Percentiles rank a stretch among this genome's conserved stretches.
phyloP scores from a whole-genome alignment of 768 basidiomycete genomes.

The Cubamyces lactineus region DNA sequence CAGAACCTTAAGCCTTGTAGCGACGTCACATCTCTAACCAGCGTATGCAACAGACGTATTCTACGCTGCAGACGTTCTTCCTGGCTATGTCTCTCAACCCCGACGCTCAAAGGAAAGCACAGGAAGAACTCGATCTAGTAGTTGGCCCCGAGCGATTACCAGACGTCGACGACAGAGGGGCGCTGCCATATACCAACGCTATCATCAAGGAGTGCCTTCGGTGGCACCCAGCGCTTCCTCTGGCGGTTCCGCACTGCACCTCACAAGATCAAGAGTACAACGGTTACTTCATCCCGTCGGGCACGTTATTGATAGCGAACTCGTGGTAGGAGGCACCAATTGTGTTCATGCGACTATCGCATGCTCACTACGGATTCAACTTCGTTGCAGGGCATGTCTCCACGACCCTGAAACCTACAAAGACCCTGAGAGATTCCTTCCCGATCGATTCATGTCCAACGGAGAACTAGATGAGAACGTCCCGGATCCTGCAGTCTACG shows the following conservation, averaged over 20 bases:
- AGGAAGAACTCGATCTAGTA: conserved; percentile 8
- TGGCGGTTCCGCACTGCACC: conserved; percentile 33
- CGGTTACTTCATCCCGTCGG: conserved; percentile 28
- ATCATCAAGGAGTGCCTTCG: conserved; percentile 10
- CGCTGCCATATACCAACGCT: conserved; percentile 8
- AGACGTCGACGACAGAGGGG: background rate
- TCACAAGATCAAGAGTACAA: conserved; percentile 27
- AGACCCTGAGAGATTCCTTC: conserved; percentile 16
- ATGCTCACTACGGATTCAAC: background rate
- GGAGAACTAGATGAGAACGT: conserved; percentile 24
- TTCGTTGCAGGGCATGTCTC: conserved; percentile 6
- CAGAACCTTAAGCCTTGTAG: no score
- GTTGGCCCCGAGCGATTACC: conserved; percentile 10
- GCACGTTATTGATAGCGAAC: conserved; percentile 29
- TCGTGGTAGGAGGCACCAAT: conserved; percentile 22
- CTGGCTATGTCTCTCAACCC: conserved; percentile 4
- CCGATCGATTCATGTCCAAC: conserved; percentile 1
- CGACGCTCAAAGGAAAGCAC: conserved; percentile 2
- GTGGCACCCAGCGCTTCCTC: conserved; percentile 7
- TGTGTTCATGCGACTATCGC: no score
- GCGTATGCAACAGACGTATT: background rate
- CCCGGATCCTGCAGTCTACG: conserved; percentile 32
- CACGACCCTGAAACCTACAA: conserved; percentile 19
- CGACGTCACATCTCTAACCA: background rate
- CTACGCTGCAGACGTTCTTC: conserved; percentile 8